These are phyloP conservation scores for Lactarius hatsudake DNA, from an alignment of 768 basidiomycete species.

Conservation along the genomic window DNA sequence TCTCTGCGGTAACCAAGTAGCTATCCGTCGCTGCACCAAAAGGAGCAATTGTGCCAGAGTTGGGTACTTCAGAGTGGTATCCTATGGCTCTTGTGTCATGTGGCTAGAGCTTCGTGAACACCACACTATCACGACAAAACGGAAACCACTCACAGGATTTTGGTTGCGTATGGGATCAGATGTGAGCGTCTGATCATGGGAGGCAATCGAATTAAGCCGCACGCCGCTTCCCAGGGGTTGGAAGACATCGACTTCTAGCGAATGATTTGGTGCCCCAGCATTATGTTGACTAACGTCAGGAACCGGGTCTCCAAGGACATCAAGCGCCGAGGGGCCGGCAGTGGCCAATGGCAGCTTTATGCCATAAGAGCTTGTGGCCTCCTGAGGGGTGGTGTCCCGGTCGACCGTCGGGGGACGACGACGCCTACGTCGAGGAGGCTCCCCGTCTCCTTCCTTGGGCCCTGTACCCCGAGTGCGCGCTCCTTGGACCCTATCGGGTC, in stretches of 20 bases:
- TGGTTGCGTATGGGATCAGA: neutral
- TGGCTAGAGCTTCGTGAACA: conserved; percentile 5
- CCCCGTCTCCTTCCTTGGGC: conserved; percentile 37
- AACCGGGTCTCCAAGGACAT: conserved; percentile 2
- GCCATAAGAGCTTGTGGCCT: conserved; percentile 6
- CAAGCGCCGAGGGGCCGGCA: neutral
- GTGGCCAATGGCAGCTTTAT: neutral
- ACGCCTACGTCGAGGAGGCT: conserved; percentile 28
- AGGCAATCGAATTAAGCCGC: neutral
- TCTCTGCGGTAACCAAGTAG: conserved; percentile 1
- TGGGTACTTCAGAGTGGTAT: neutral
- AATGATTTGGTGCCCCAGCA: neutral
- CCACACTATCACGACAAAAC: neutral
- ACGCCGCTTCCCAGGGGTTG: neutral
- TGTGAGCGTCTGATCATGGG: neutral
- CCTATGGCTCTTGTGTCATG: neutral
- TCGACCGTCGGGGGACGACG: conserved; percentile 13
- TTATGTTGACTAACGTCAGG: neutral
- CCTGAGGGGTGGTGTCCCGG: conserved; percentile 3
- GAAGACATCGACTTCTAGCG: neutral
- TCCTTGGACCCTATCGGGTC: conserved; percentile 78
- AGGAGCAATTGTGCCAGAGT: neutral
- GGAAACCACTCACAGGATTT: neutral
- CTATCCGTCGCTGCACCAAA: neutral
- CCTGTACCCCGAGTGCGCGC: conserved; percentile 63